These are phyloP conservation scores for Lactifluus piperatus DNA, from an alignment of 768 basidiomycete species.

Conservation along the genomic window DNA sequence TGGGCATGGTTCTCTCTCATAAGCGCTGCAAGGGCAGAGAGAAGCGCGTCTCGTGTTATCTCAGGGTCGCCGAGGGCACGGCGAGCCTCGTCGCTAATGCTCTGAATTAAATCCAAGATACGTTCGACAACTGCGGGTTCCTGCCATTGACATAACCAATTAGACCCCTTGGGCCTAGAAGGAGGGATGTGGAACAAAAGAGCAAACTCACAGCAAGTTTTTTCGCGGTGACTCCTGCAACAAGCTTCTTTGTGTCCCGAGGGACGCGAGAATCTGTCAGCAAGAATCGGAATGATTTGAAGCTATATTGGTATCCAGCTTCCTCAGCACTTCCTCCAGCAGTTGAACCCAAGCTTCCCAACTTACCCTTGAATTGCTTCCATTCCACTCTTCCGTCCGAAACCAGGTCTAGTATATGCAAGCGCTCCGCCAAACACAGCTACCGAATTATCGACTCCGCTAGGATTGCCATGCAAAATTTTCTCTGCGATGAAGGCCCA, in stretches of 20 bases:
- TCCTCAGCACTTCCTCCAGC: neutral
- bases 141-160: slow-evolving; percentile 27
- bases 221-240: slow-evolving; percentile 77
- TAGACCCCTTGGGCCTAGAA: neutral
- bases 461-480: slow-evolving; percentile 93
- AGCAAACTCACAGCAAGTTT: slow-evolving; percentile 44
- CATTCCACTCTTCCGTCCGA: slow-evolving; percentile 73
- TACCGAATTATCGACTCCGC: slow-evolving; percentile 95
- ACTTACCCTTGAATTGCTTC: slow-evolving; percentile 72
- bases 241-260: slow-evolving; percentile 89
- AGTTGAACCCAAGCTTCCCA: neutral
- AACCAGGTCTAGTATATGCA: slow-evolving; percentile 77
- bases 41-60: slow-evolving; percentile 53
- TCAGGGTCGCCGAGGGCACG: slow-evolving; percentile 65
- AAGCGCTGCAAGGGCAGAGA: slow-evolving; percentile 64
- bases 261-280: slow-evolving; percentile 91
- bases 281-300: slow-evolving; percentile 84
- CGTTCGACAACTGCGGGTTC: slow-evolving; percentile 82
- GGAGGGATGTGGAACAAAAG: neutral
- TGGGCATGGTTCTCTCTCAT: slow-evolving; percentile 87
- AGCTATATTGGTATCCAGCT: slow-evolving; percentile 39
- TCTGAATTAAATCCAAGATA: slow-evolving; percentile 74
- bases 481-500: slow-evolving; percentile 97
- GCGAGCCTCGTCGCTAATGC: slow-evolving; percentile 76
- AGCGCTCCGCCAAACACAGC: slow-evolving; percentile 89